These are phyloP conservation scores for Xylaria sp. DNA, from an alignment of 2,329 filamentous ascomycete genomes.

Conservation along the genomic window DNA sequence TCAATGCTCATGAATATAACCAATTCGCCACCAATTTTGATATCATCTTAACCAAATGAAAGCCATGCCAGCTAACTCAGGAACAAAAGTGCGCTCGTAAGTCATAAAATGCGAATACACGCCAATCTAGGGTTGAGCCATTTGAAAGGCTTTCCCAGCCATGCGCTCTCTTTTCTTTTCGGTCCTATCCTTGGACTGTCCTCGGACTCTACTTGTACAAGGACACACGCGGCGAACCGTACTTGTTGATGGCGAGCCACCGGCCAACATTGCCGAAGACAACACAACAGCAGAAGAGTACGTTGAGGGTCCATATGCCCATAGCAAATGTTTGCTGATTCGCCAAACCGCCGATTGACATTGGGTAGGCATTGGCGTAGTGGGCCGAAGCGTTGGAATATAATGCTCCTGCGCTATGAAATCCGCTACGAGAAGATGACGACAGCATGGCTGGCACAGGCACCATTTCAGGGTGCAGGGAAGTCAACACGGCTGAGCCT, in stretches of 20 bases:
- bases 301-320: conserved; percentile 88
- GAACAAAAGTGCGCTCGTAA: conserved; percentile 3
- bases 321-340: conserved; percentile 71
- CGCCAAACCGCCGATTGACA: conserved; percentile 59
- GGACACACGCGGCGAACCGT: conserved; percentile 50
- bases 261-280: conserved; percentile 97
- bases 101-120: conserved; percentile 12
- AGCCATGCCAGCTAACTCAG: background rate
- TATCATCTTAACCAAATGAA: conserved; percentile 2
- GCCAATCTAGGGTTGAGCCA: background rate
- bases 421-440: conserved; percentile 13
- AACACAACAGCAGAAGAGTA: conserved; percentile 91
- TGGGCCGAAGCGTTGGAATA: conserved; percentile 16
- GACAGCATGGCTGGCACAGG: conserved; percentile 63
- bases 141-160: background rate
- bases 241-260: conserved; percentile 65
- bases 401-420: conserved; percentile 5
- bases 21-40: conserved; percentile 7
- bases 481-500: conserved; percentile 76
- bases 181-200: background rate
- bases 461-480: conserved; percentile 78
- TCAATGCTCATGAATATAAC: background rate
- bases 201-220: conserved; percentile 43
- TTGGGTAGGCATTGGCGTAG: conserved; percentile 7
- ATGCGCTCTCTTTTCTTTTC: background rate